Conservation (phyloP, 2,329 filamentous ascomycete genomes). For the Thelonectria rubi region DNA sequence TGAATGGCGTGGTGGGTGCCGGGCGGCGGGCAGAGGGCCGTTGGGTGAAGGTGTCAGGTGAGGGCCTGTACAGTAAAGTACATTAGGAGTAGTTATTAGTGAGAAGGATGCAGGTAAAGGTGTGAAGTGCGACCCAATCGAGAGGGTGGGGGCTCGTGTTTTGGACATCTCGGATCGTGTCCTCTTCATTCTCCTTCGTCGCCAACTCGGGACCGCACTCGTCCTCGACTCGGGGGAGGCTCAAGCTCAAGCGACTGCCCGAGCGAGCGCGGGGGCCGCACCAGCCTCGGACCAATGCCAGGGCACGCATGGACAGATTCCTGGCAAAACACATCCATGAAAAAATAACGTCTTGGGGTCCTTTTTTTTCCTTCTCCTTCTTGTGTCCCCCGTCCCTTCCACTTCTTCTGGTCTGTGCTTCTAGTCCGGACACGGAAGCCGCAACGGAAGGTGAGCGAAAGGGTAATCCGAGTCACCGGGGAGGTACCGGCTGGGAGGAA, state of each 20-base stretch:
- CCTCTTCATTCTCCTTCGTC: too few relatives aligned
- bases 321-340: neutral
- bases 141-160: too few relatives aligned
- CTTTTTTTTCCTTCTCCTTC: neutral
- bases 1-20: conserved; percentile 4
- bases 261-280: conserved; percentile 6
- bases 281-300: neutral
- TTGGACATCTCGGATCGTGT: too few relatives aligned
- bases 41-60: neutral
- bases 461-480: neutral
- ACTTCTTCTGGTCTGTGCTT: conserved; percentile 7
- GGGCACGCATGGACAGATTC: neutral
- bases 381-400: neutral
- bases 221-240: too few relatives aligned
- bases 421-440: conserved; percentile 1
- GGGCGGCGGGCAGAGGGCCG: neutral
- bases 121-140: too few relatives aligned
- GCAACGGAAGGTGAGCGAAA: neutral
- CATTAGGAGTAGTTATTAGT: conserved; percentile 7
- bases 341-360: conserved; percentile 3
- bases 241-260: neutral
- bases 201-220: too few relatives aligned
- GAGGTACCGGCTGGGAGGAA: too few relatives aligned
- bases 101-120: conserved; percentile 25
- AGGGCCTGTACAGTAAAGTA: too few relatives aligned